A percentile compares a stretch with the other conserved stretches of the same genome.
phyloP scores from a whole-genome alignment of 805 yeast genomes.

The Starmera quercuum region DNA sequence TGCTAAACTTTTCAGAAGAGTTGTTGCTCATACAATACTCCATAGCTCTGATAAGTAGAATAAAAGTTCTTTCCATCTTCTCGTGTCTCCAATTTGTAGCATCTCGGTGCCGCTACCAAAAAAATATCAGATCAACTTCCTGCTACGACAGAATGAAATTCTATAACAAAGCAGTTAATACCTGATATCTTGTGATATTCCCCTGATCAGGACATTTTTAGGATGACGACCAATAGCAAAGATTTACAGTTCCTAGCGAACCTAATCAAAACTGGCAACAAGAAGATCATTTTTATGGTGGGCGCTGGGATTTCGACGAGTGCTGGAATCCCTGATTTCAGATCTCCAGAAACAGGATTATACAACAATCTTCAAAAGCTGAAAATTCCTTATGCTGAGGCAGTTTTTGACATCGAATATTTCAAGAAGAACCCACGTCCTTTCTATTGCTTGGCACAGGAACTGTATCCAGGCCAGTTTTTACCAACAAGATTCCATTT shows the following conservation, averaged over 20 bases:
- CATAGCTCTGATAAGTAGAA: not conserved
- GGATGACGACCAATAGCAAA: not conserved
- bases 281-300: constrained; percentile 54
- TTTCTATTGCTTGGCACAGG: constrained; percentile 76
- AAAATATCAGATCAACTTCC: no score
- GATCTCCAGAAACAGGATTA: constrained; percentile 85
- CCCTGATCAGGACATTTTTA: no score
- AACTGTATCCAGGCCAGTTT: constrained; percentile 82
- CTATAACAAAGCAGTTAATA: no score
- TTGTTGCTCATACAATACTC: constrained; percentile 23
- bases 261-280: not conserved
- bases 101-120: no score
- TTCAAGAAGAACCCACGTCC: constrained; percentile 73
- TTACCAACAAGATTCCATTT: constrained; percentile 78
- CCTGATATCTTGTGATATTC: no score
- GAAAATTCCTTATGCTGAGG: constrained; percentile 86
- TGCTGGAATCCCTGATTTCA: constrained; percentile 93
- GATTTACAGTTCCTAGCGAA: not conserved
- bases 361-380: constrained; percentile 72
- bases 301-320: constrained; percentile 96
- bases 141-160: no score
- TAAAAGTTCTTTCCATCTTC: no score
- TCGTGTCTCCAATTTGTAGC: no score
- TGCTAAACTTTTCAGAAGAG: constrained; percentile 56
- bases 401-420: constrained; percentile 86